phyloP scores from a whole-genome alignment of 2,329 filamentous ascomycete genomes.

The Rachicladosporium sp. region DNA sequence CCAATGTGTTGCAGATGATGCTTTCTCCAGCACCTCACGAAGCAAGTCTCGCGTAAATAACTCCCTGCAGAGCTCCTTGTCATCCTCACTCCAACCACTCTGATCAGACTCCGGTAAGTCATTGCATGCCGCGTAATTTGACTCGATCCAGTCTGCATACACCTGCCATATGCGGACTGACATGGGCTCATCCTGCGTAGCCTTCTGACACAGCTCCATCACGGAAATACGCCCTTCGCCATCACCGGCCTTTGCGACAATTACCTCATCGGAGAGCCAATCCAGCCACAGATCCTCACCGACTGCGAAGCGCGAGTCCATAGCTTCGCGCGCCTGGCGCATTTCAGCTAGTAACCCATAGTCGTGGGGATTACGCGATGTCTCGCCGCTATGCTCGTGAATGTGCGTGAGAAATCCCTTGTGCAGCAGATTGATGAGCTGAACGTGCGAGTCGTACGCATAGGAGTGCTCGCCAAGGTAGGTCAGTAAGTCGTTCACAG shows the following conservation, averaged over 20 bases:
- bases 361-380: constrained; percentile 22
- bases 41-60: constrained; percentile 58
- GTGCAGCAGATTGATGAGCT: constrained; percentile 36
- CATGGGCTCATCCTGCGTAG: constrained; percentile 57
- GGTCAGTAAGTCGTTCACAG: constrained; percentile 31
- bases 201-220: constrained; percentile 60
- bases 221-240: constrained; percentile 53
- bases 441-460: constrained; percentile 36
- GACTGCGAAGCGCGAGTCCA: constrained; percentile 54
- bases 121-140: constrained; percentile 54
- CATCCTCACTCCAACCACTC: constrained; percentile 47
- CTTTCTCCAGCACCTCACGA: constrained; percentile 58
- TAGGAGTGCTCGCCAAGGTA: constrained; percentile 35
- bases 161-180: constrained; percentile 64
- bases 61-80: constrained; percentile 56
- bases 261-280: constrained; percentile 61
- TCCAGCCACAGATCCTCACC: constrained; percentile 69
- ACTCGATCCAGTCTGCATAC: constrained; percentile 68
- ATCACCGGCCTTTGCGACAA: constrained; percentile 41
- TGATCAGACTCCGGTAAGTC: constrained; percentile 38
- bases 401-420: constrained; percentile 34
- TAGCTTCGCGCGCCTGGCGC: constrained; percentile 41
- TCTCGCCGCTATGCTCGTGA: constrained; percentile 14
- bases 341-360: constrained; percentile 35
- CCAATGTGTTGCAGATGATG: constrained; percentile 58